These are phyloP conservation scores for Allomyces javanicus DNA, from an alignment of 192 early-diverging fungal genomes.

Conservation along the genomic window DNA sequence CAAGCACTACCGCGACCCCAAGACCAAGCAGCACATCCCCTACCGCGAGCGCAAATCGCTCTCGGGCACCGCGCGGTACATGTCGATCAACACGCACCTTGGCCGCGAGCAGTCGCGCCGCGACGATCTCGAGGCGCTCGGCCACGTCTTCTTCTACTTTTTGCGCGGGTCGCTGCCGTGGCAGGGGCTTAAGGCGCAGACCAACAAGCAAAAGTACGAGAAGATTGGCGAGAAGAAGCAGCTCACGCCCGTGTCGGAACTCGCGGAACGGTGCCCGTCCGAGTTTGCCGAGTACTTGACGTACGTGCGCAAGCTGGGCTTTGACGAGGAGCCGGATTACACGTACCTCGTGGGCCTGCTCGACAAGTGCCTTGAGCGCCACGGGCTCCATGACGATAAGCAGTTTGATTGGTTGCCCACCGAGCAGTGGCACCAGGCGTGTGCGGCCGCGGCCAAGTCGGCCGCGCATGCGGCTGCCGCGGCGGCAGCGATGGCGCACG, in stretches of 20 bases:
- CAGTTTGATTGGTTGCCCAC: constrained; percentile 77
- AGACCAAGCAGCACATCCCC: constrained; percentile 90
- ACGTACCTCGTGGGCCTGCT: constrained; percentile 74
- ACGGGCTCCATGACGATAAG: constrained; percentile 69
- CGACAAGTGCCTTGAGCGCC: constrained; percentile 46
- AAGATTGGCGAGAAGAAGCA: constrained; percentile 99
- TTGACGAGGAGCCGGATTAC: constrained; percentile 96
- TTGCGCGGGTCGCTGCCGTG: constrained; percentile 81
- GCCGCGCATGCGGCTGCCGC: too few relatives aligned
- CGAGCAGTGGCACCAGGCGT: background rate
- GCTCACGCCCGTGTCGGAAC: constrained; percentile 65
- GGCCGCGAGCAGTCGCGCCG: constrained; percentile 93
- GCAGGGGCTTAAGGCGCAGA: constrained; percentile 93
- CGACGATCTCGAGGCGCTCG: constrained; percentile 91
- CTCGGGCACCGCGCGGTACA: constrained; percentile 91
- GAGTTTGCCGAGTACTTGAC: constrained; percentile 80
- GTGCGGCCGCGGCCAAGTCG: background rate
- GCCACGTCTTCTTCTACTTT: constrained; percentile 98
- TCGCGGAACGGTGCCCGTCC: constrained; percentile 78
- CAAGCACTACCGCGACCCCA: constrained; percentile 91
- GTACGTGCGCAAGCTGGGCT: constrained; percentile 77
- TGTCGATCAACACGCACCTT: constrained; percentile 97
- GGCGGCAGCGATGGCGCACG: too few relatives aligned
- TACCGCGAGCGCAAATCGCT: constrained; percentile 88
- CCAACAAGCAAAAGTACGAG: constrained; percentile 99